Evolutionary conservation across 192 early-diverging fungal species (phyloP).

Genomic region (Obelidium mucronatum): DNA sequence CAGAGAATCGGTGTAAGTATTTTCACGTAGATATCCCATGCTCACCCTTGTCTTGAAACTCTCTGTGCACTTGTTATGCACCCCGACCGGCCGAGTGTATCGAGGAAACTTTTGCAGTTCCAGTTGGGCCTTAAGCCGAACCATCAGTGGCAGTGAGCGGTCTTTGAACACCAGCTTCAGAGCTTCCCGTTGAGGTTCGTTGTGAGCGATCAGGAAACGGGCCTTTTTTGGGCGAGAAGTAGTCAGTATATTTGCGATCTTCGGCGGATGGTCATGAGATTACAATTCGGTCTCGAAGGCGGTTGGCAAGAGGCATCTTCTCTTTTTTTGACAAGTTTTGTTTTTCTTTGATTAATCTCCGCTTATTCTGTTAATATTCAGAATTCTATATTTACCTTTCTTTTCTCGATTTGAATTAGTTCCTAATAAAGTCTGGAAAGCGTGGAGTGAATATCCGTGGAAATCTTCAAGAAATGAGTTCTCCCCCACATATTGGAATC

Average conservation of each 20-base stretch:
- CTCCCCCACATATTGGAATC: too few relatives aligned
- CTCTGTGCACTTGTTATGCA: conserved; percentile 52
- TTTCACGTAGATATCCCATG: too few relatives aligned
- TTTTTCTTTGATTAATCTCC: neutral
- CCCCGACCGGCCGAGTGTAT: conserved; percentile 49
- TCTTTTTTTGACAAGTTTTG: conserved; percentile 26
- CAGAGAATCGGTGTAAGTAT: too few relatives aligned
- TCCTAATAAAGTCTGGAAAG: too few relatives aligned
- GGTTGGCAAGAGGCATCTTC: too few relatives aligned
- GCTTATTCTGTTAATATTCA: neutral
- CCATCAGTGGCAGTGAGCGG: conserved; percentile 35
- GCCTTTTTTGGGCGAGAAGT: neutral
- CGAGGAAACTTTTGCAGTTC: conserved; percentile 55
- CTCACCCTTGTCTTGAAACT: conserved; percentile 48
- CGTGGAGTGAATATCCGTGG: too few relatives aligned
- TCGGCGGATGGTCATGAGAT: neutral
- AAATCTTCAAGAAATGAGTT: too few relatives aligned
- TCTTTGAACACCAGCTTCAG: conserved; percentile 53
- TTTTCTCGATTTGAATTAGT: too few relatives aligned
- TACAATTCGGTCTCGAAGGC: conserved; percentile 35
- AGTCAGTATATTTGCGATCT: neutral
- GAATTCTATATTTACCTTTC: too few relatives aligned
- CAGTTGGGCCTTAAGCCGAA: conserved; percentile 53
- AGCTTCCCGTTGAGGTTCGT: conserved; percentile 50
- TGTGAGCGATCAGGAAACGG: conserved; percentile 45